Percentiles rank a stretch among this genome's conserved stretches.
Evolutionary conservation across 2,329 filamentous ascomycete genomes (phyloP).

Genomic region (Didymella lethalis): DNA sequence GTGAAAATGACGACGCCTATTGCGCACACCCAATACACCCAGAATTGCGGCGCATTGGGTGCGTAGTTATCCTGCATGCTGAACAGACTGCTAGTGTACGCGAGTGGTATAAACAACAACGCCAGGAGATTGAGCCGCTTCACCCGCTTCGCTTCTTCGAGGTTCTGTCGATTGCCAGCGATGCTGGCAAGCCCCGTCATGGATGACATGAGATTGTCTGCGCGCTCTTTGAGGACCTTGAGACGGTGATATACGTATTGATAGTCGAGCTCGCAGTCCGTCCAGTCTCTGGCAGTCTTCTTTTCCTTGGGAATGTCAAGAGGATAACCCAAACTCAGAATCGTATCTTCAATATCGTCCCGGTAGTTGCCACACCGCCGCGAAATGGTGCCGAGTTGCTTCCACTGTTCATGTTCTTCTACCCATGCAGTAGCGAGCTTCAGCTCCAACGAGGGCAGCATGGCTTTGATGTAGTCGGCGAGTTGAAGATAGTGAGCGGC

Average conservation of each 20-base stretch:
- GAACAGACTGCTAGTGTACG: slow-evolving; percentile 45
- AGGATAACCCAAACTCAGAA: slow-evolving; percentile 40
- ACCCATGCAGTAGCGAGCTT: slow-evolving; percentile 44
- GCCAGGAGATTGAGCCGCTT: slow-evolving; percentile 46
- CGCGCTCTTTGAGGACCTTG: slow-evolving; percentile 44
- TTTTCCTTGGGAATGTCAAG: slow-evolving; percentile 20
- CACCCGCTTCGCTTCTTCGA: slow-evolving; percentile 48
- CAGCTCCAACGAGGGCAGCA: slow-evolving; percentile 46
- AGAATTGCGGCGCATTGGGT: slow-evolving; percentile 39
- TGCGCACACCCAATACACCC: slow-evolving; percentile 46
- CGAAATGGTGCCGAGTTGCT: slow-evolving; percentile 42
- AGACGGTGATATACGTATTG: slow-evolving; percentile 47
- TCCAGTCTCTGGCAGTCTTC: slow-evolving; percentile 28
- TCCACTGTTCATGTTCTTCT: slow-evolving; percentile 48
- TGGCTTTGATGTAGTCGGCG: slow-evolving; percentile 47
- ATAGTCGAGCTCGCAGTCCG: slow-evolving; percentile 41
- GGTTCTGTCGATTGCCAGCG: slow-evolving; percentile 45
- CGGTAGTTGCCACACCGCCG: slow-evolving; percentile 47
- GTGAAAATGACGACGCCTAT: slow-evolving; percentile 38
- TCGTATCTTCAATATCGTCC: slow-evolving; percentile 47
- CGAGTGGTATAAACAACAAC: slow-evolving; percentile 45
- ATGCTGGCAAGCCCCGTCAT: slow-evolving; percentile 48
- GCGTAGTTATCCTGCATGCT: slow-evolving; percentile 46
- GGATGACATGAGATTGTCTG: slow-evolving; percentile 44
- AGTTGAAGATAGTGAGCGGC: slow-evolving; percentile 46